Evolutionary conservation across 2,329 filamentous ascomycete genomes (phyloP), one percentile per base, ranked within the genome.

Genomic region (Coniochaeta sp.): DNA sequence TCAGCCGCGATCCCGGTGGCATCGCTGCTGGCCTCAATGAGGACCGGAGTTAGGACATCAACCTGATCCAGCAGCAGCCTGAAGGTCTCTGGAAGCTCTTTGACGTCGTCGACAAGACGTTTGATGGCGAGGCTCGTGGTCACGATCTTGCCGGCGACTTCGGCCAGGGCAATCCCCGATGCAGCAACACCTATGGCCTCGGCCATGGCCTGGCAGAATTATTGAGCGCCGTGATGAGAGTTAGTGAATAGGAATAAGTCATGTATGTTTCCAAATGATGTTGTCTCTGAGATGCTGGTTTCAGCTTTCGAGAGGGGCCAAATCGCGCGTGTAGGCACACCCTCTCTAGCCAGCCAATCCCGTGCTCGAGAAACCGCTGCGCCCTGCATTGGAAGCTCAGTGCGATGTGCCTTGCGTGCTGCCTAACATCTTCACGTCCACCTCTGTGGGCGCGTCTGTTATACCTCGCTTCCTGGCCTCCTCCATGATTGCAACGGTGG

Each of bases 391-490:
- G 9, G 2, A 24, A n/a, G 47, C 14, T 52, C 24, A 52, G 22
- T 52, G 30, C 22, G 26, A 17, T 30, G 24, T 14, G 47, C 47
- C 47, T 30, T 52, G 47, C 26, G 47, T 52, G 26, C 47, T 28
- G 24, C 47, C 24, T 30, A 30, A 4, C 47, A 28, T 6, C 14
- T 52, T 52, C 47, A 52, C 42, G 14, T 47, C 42, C 22, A 47
- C 42, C 24, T 24, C 42, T 12, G 42, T 47, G 42, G 42, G 19
- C 4, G 42, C 24, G n/a, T 47, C 22, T 24, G 42, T 24, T 47
- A 85, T 82, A 0, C 81, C 81, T 28, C 82, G 73, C 58, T 64
- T 73, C 19, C 68, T 73, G 2, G 83, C 84, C 64, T 85, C 84
- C 28, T 81, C 76, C 62, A 87, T 63, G 40, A 87, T 86, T 0